Evolutionary conservation across 768 basidiomycete genomes (phyloP).

Genomic region (Udeniomyces megalosporus): DNA sequence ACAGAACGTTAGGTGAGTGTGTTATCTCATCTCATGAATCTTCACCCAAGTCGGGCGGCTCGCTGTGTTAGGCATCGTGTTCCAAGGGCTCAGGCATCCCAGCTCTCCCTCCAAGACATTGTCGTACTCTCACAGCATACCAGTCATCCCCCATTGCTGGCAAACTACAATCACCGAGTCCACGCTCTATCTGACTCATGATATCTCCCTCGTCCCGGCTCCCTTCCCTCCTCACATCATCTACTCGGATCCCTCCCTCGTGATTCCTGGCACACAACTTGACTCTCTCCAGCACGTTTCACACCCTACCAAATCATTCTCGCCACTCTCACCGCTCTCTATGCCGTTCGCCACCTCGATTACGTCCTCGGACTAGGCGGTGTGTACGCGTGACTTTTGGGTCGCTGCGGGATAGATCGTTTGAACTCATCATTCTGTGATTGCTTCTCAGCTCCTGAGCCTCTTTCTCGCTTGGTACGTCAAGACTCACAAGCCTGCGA

Average conservation of each 20-base stretch:
- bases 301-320: constrained; percentile 94
- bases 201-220: not conserved
- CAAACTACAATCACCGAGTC: not conserved
- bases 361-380: constrained; percentile 66
- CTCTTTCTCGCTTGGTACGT: constrained; percentile 67
- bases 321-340: constrained; percentile 66
- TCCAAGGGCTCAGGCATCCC: too few species aligned
- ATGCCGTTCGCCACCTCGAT: constrained; percentile 68
- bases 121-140: not conserved
- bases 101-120: not conserved
- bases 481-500: constrained; percentile 17
- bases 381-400: constrained; percentile 30
- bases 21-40: too few species aligned
- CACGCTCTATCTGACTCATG: too few species aligned
- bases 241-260: not conserved
- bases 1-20: constrained; percentile 46
- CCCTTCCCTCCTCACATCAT: not conserved
- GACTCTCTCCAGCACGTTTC: constrained; percentile 43
- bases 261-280: not conserved
- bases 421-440: not conserved
- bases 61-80: too few species aligned
- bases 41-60: too few species aligned
- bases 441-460: constrained; percentile 62
- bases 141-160: not conserved
- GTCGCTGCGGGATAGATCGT: too few species aligned